A percentile compares a stretch with the other conserved stretches of the same genome.
Conservation (phyloP, 129 eudicot species). For the Saussurea involucrata region DNA sequence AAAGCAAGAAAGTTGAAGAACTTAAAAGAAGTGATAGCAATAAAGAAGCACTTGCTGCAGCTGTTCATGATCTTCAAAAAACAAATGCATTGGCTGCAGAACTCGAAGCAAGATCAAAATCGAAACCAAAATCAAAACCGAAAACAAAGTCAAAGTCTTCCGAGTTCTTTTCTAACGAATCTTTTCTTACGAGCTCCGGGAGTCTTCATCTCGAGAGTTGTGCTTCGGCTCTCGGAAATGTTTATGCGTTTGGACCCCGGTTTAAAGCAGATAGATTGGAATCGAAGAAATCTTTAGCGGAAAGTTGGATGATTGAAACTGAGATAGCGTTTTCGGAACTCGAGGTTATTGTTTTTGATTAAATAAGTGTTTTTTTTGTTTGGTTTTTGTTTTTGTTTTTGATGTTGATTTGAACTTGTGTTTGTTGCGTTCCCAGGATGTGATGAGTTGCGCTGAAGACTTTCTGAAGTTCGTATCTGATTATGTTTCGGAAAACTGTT, state of each 20-base stretch:
- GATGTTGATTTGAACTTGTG: not conserved
- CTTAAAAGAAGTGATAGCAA: conserved; percentile 69
- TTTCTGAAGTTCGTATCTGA: conserved; percentile 59
- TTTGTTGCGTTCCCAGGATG: conserved; percentile 57
- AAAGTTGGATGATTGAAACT: conserved; percentile 79
- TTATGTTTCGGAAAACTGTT: conserved; percentile 57
- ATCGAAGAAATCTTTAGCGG: conserved; percentile 60
- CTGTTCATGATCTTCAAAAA: conserved; percentile 66
- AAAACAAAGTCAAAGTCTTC: not conserved
- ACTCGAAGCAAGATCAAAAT: conserved; percentile 51
- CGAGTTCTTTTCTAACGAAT: conserved; percentile 59
- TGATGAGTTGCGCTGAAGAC: conserved; percentile 73
- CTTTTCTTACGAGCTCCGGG: conserved; percentile 62
- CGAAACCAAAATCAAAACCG: conserved; percentile 32
- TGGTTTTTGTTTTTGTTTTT: not conserved
- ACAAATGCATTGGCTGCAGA: conserved; percentile 49
- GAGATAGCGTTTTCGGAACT: conserved; percentile 83
- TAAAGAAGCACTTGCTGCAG: conserved; percentile 71
- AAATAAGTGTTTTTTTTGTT: not conserved
- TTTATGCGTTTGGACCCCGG: conserved; percentile 84
- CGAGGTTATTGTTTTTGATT: conserved; percentile 44
- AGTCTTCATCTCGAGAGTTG: conserved; percentile 85
- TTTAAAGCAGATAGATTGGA: conserved; percentile 56
- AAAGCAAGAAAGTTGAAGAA: conserved; percentile 62
- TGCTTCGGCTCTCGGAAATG: conserved; percentile 90